Base-by-base conservation (phyloP, 73 alveolate species). In the Symbiodinium natans region DNA sequence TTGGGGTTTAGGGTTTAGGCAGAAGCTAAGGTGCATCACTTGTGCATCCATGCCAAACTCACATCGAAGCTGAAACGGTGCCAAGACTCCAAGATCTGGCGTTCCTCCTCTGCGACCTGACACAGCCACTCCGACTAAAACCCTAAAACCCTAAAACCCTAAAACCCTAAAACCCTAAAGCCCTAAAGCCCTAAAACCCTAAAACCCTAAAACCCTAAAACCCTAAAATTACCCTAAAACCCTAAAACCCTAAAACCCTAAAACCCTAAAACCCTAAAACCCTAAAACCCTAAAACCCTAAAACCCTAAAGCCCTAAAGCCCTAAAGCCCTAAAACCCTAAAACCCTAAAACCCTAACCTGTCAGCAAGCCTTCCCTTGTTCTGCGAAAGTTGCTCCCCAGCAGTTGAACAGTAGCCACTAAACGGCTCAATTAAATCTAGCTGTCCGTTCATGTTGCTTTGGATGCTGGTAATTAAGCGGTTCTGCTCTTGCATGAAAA, bases 41-140 rank as follows among this genome's bases (percentile, higher is more conserved):
- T 10, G 63, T 8, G 63, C 63, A 10, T 10, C 63, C 17, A 10
- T 9, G 43, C 42, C 84, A 9, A 73, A 2, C 31, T 73, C 84
- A 5, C 41, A 13, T 13, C 82, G 31, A 33, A n/a, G 84, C 82
- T 8, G 84, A n/a, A 73, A 21, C 77, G 40, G 42, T 3, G 84
- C 84, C 43, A 11, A n/a, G 84, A 11, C 43, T n/a, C 84, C 43
- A 73, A 29, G 43, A 73, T 42, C 84, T 73, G 84, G 31, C 84
- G 84, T 27, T 73, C 84, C 41, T 73, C 84, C 84, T 73, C 84
- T 10, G 84, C 84, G 43, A 73, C 84, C 84, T 73, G 84, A 41
- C 2, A 41, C 2, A 59, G 33, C 31, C 36, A 59, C 8, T 19
- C 33, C 8, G 33, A 3, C 77, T 3, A 19, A 59, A 21, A n/a